These are phyloP conservation scores for Nitzschia palea DNA, from an alignment of 108 stramenopile species.

Conservation along the genomic window DNA sequence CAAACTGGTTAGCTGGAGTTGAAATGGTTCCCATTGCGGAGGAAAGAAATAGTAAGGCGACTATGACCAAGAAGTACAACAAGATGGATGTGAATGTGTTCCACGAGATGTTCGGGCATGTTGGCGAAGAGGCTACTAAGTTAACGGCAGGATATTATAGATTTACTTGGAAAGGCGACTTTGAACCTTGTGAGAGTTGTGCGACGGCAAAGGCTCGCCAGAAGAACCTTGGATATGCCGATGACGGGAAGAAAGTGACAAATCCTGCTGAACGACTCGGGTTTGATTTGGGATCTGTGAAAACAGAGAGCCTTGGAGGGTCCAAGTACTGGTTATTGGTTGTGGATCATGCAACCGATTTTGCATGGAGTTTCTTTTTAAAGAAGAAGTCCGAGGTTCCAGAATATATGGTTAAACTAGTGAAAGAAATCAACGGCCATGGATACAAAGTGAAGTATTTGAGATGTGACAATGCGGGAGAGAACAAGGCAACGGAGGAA, in stretches of 20 bases:
- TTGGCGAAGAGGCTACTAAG: neutral
- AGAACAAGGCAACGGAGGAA: constrained; percentile 22
- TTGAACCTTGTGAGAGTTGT: neutral
- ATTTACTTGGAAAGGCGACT: neutral
- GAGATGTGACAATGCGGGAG: constrained; percentile 26
- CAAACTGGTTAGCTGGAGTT: neutral
- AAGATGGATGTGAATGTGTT: neutral
- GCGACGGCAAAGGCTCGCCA: neutral
- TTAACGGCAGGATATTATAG: neutral
- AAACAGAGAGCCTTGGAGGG: neutral
- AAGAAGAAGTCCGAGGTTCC: neutral
- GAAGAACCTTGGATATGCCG: neutral
- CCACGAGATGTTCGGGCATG: neutral
- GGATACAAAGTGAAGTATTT: neutral
- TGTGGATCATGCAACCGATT: neutral
- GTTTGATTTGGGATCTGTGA: neutral
- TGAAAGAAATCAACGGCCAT: neutral
- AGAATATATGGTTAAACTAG: neutral
- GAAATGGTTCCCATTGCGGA: neutral
- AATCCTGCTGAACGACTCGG: neutral
- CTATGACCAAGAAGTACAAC: neutral
- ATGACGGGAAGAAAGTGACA: neutral
- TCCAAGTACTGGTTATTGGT: neutral
- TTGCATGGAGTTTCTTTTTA: neutral
- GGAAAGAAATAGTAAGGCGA: neutral